Base-by-base conservation (phyloP, 2,329 filamentous ascomycete genomes). In the Colletotrichum echinochloae region DNA sequence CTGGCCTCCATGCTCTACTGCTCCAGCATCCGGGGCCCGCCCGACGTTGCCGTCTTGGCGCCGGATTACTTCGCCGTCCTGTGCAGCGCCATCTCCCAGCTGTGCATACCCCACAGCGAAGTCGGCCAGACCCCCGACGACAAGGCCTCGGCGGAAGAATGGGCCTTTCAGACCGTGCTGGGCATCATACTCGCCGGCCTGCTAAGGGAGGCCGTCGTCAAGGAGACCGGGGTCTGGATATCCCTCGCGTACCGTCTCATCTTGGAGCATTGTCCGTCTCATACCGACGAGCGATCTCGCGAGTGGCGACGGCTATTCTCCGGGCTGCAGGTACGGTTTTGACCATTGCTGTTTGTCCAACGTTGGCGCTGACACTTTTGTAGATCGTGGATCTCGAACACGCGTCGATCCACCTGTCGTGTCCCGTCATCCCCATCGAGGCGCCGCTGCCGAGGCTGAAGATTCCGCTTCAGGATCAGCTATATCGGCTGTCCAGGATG, bases 361-460 rank as follows among this genome's bases (percentile, higher is more conserved):
- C n/a, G n/a, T n/a, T 28, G 3, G 1, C 37, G 37, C 49, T 72
- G 9, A 52, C 5, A 20, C n/a, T n/a, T 37, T 0, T 6, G 20
- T 78, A 83, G 75, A 84, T 83, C 46, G 80, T 84, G 33, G 82
- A 84, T 52, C 76, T 84, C 11, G 82, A 84, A 71, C 82, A 84
- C 69, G 81, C 82, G 2, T 83, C 81, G 16, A 77, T 83, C 6
- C 80, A 83, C 51, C 76, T 84, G 48, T 79, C 80, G 0, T 83
- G 79, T 39, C 82, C 82, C 0, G 78, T 82, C 11, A 79, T 84
- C 28, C 82, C 82, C 1, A 76, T 82, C 18, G 78, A 80, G 41
- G 78, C 82, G 0, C 82, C 82, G 1, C 74, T 83, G 1, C 72
- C 77, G 0, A 74, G 77, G 5, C 77, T 84, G 8, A 79, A 80